phyloP scores from a whole-genome alignment of 176 grass and related monocot genomes.

The Bonia amplexicaulis region DNA sequence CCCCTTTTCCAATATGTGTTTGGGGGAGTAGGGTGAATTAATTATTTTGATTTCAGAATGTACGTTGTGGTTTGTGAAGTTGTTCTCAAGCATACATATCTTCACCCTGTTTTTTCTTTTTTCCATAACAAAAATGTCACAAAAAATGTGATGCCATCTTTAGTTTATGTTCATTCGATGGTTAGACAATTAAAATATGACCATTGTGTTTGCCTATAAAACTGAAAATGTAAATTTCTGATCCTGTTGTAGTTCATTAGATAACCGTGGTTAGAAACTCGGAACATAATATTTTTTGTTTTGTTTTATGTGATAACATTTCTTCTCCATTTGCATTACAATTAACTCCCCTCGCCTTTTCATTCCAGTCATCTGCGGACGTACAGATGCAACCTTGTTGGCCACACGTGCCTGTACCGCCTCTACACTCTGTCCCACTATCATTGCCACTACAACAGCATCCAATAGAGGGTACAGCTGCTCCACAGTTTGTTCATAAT shows the following conservation, averaged over 20 bases:
- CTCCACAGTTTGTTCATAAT: slow-evolving; percentile 55
- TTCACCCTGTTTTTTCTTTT: not conserved
- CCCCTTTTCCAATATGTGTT: not conserved
- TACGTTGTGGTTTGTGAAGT: not conserved
- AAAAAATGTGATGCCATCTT: not conserved
- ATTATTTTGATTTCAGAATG: not conserved
- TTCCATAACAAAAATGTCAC: not conserved
- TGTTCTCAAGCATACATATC: not conserved
- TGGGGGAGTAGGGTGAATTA: not conserved
- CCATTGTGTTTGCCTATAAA: not conserved
- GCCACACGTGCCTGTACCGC: slow-evolving; percentile 77
- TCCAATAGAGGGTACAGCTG: slow-evolving; percentile 50
- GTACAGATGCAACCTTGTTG: slow-evolving; percentile 88
- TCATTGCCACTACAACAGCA: slow-evolving; percentile 80
- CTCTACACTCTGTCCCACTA: slow-evolving; percentile 66
- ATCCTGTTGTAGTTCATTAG: slow-evolving; percentile 7
- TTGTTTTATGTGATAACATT: not conserved
- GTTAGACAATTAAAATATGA: not conserved
- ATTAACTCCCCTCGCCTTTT: slow-evolving; percentile 23
- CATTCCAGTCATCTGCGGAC: slow-evolving; percentile 72
- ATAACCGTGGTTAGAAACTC: not conserved
- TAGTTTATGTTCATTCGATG: not conserved
- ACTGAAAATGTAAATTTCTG: not conserved
- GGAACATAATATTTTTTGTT: not conserved
- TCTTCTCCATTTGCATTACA: slow-evolving; percentile 13